Conservation (phyloP, 495 filamentous ascomycete genomes). For the Paragyromitra xinjiangensis region DNA sequence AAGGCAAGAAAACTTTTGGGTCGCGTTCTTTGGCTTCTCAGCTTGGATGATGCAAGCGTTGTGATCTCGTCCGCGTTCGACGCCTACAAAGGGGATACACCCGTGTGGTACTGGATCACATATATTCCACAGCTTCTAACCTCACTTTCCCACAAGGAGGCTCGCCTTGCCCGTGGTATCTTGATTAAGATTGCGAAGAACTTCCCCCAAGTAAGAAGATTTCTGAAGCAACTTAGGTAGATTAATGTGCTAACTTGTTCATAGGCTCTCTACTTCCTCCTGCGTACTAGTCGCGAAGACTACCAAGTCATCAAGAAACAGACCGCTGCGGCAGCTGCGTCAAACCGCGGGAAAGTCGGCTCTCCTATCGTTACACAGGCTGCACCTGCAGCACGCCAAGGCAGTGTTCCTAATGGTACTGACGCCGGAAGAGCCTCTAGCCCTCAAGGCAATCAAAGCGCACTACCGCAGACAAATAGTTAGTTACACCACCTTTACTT, state of each 20-base stretch:
- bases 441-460: conserved; percentile 52
- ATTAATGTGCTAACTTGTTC: conserved; percentile 36
- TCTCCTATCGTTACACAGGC: conserved; percentile 54
- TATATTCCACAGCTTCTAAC: conserved; percentile 96
- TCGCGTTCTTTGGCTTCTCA: conserved; percentile 93
- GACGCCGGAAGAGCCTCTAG: conserved; percentile 53
- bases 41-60: conserved; percentile 86
- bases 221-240: neutral
- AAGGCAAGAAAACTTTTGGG: conserved; percentile 97
- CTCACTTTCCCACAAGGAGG: conserved; percentile 88
- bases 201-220: conserved; percentile 73
- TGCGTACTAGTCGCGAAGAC: conserved; percentile 94
- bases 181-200: conserved; percentile 92
- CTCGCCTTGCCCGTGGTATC: conserved; percentile 80
- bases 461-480: conserved; percentile 53
- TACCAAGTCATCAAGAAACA: conserved; percentile 87
- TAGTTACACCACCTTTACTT: neutral
- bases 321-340: conserved; percentile 55
- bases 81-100: conserved; percentile 92
- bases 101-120: conserved; percentile 99
- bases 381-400: conserved; percentile 58
- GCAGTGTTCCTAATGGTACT: conserved; percentile 55
- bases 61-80: conserved; percentile 83
- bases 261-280: conserved; percentile 84
- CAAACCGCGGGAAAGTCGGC: conserved; percentile 50